Conservation (phyloP, 2,329 filamentous ascomycete species). For the Colletotrichum sp. region DNA sequence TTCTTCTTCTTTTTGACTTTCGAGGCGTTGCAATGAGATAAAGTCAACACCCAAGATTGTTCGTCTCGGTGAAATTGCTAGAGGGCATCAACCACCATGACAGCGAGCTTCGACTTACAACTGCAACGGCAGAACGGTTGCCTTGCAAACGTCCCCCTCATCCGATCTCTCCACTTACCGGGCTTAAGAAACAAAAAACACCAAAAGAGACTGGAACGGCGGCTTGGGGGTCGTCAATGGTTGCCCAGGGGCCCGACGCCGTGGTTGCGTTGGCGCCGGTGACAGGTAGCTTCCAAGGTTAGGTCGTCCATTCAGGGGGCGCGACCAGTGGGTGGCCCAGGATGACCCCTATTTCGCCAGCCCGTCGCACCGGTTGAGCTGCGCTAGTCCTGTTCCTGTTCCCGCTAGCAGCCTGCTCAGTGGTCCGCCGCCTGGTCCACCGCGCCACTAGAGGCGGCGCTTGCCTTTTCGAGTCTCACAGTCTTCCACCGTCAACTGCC, state of each 20-base stretch:
- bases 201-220: neutral
- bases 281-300: neutral
- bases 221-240: neutral
- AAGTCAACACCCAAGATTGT: neutral
- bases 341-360: too few relatives aligned
- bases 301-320: neutral
- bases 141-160: neutral
- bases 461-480: neutral
- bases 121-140: neutral
- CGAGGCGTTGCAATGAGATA: neutral
- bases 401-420: neutral
- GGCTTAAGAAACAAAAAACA: neutral
- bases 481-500: neutral
- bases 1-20: neutral
- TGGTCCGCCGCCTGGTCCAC: neutral
- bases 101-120: neutral
- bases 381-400: conserved; percentile 11
- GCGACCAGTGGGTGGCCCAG: too few relatives aligned
- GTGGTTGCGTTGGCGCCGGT: conserved; percentile 8
- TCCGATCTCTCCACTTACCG: neutral
- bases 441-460: neutral
- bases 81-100: neutral
- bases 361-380: neutral
- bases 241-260: neutral
- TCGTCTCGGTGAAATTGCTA: neutral